Conservation (phyloP, 2,329 filamentous ascomycete genomes). For the Arachnopeziza araneosa region DNA sequence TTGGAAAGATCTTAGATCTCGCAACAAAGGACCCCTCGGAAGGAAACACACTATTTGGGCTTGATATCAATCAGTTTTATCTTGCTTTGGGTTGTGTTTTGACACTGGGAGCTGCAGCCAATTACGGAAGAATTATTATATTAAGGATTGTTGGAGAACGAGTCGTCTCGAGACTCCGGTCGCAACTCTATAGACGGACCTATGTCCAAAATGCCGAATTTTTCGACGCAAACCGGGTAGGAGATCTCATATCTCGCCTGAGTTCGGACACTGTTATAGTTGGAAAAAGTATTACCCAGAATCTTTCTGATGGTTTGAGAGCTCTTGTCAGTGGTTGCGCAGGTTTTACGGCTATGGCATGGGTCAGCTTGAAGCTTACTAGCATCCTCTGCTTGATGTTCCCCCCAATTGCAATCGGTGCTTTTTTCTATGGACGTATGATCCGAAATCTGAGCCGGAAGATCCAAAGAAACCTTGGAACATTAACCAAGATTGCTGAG, state of each 20-base stretch:
- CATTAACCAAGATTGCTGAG: conserved; percentile 93
- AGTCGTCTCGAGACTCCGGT: conserved; percentile 84
- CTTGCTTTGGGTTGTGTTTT: conserved; percentile 70
- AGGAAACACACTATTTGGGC: conserved; percentile 69
- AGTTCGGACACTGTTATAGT: conserved; percentile 97
- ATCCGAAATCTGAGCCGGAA: conserved; percentile 86
- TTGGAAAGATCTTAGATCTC: conserved; percentile 90
- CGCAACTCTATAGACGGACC: conserved; percentile 83
- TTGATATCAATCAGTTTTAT: conserved; percentile 86
- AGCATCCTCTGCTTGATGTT: conserved; percentile 81
- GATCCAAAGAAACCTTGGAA: conserved; percentile 90
- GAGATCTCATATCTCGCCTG: conserved; percentile 90
- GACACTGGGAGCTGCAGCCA: conserved; percentile 78
- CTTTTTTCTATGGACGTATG: conserved; percentile 84
- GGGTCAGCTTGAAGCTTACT: conserved; percentile 85
- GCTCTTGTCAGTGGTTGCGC: conserved; percentile 85
- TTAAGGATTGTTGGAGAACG: conserved; percentile 91
- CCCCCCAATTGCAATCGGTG: conserved; percentile 82
- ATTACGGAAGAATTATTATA: conserved; percentile 90
- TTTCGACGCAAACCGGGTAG: conserved; percentile 95
- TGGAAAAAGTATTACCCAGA: conserved; percentile 97
- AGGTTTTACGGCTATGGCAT: conserved; percentile 91
- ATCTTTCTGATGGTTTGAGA: conserved; percentile 90
- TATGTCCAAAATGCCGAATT: conserved; percentile 98
- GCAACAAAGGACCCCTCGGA: conserved; percentile 69